These are phyloP conservation scores for Aeminium ludgeri DNA, from an alignment of 495 filamentous ascomycete species.

Conservation along the genomic window DNA sequence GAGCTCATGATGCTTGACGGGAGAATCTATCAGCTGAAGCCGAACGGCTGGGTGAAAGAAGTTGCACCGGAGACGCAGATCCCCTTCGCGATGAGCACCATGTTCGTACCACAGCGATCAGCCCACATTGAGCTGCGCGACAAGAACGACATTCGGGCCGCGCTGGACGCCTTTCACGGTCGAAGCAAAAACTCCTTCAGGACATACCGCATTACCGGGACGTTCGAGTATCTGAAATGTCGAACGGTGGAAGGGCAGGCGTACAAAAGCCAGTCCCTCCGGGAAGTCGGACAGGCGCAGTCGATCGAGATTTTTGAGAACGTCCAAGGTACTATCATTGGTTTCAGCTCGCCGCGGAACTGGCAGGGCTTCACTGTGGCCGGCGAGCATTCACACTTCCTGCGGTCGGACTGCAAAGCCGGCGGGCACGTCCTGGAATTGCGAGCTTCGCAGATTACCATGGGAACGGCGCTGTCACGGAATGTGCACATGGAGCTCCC, in stretches of 20 bases:
- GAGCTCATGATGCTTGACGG: constrained; percentile 36
- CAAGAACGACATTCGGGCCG: constrained; percentile 13
- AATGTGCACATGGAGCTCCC: constrained; percentile 17
- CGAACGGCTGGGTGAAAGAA: constrained; percentile 21
- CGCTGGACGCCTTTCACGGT: constrained; percentile 20
- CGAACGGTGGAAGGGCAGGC: constrained; percentile 24
- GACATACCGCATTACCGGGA: constrained; percentile 26
- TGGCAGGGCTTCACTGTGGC: constrained; percentile 33
- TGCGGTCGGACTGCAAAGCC: constrained; percentile 25
- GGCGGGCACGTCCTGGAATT: constrained; percentile 35
- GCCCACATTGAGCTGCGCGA: constrained; percentile 1
- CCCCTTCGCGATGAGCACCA: constrained; percentile 30
- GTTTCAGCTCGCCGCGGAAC: constrained; percentile 32
- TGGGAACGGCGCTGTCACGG: constrained; percentile 23
- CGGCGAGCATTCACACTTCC: constrained; percentile 37
- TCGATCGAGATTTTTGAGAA: constrained; percentile 22
- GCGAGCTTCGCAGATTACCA: constrained; percentile 3
- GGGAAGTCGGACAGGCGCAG: constrained; percentile 29
- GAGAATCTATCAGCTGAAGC: constrained; percentile 29
- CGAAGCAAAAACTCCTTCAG: constrained; percentile 26
- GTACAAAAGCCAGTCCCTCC: constrained; percentile 25
- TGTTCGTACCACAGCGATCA: constrained; percentile 21
- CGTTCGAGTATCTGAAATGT: constrained; percentile 24
- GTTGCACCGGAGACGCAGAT: constrained; percentile 20
- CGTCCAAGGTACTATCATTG: constrained; percentile 30